Percentiles rank a stretch among this genome's conserved stretches.
These are phyloP conservation scores for Lotmaria passim DNA, from an alignment of 208 protist genomes.

Conservation along the genomic window DNA sequence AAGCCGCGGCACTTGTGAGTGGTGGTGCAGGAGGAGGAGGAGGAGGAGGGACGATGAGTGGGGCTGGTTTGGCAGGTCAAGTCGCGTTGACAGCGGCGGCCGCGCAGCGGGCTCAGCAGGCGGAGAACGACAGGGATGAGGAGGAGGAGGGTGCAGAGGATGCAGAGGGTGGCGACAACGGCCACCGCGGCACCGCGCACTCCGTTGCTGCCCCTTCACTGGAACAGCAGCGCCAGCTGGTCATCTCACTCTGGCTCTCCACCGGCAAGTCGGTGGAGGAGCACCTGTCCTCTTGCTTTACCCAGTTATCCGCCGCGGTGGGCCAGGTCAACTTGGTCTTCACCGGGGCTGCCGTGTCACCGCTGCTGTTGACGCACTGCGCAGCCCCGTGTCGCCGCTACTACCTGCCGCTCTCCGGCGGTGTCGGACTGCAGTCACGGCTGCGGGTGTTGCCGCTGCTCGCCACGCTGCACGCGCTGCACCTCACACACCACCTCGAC, in stretches of 20 bases:
- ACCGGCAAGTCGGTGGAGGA: constrained; percentile 57
- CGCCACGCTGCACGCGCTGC: constrained; percentile 69
- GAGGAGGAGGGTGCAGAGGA: constrained; percentile 20
- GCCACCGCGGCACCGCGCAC: background rate
- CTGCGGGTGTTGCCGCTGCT: constrained; percentile 82
- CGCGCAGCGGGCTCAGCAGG: constrained; percentile 7
- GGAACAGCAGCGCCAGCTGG: constrained; percentile 44
- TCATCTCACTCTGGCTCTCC: constrained; percentile 34
- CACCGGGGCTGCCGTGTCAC: constrained; percentile 60
- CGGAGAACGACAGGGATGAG: constrained; percentile 8
- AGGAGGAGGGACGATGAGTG: no score
- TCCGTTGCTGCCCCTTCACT: constrained; percentile 11
- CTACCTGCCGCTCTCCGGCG: constrained; percentile 64
- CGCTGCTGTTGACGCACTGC: constrained; percentile 57
- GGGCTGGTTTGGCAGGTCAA: no score
- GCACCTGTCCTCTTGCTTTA: constrained; percentile 47
- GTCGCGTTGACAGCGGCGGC: background rate
- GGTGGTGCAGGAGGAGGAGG: no score
- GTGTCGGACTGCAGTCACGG: constrained; percentile 75
- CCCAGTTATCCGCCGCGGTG: constrained; percentile 68
- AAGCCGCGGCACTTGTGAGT: no score
- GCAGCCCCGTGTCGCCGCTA: constrained; percentile 61
- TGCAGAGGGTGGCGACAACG: background rate
- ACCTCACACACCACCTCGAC: constrained; percentile 64
- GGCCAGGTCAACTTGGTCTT: constrained; percentile 80